Conservation (phyloP, 345 rosid genomes). For the Melaleuca quinquenervia region DNA sequence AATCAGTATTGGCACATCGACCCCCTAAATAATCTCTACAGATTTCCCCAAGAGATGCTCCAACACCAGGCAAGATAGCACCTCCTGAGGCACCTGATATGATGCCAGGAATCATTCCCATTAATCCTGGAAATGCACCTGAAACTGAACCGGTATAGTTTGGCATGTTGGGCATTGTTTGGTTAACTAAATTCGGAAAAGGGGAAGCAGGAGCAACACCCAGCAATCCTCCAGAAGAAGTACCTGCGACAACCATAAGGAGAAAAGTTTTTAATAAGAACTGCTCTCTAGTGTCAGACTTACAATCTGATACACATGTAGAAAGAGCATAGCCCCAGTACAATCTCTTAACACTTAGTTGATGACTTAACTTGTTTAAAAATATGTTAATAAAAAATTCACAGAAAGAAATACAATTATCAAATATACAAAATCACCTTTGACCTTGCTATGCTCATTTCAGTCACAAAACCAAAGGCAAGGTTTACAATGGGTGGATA, state of each 20-base stretch:
- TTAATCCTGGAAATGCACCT: conserved; percentile 83
- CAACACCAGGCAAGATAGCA: conserved; percentile 88
- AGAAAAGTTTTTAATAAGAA: background rate
- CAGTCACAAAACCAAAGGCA: background rate
- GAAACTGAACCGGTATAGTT: conserved; percentile 95
- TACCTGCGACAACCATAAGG: conserved; percentile 24
- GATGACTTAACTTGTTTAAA: background rate
- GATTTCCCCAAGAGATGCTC: conserved; percentile 95
- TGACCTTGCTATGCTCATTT: background rate
- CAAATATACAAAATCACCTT: background rate
- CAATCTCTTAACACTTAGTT: background rate
- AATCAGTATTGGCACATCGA: conserved; percentile 64
- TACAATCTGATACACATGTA: background rate
- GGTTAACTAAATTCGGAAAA: conserved; percentile 72
- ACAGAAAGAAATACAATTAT: background rate
- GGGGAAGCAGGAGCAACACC: conserved; percentile 69
- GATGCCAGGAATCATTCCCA: conserved; percentile 96
- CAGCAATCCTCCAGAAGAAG: conserved; percentile 60
- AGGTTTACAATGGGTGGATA: background rate
- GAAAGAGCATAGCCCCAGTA: background rate
- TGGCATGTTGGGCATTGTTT: conserved; percentile 99
- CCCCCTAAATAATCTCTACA: conserved; percentile 92
- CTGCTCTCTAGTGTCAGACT: background rate
- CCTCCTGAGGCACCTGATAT: conserved; percentile 88
- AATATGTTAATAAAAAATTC: background rate